Conservation (phyloP, 2,329 filamentous ascomycete species). For the Neoascochyta sp. region DNA sequence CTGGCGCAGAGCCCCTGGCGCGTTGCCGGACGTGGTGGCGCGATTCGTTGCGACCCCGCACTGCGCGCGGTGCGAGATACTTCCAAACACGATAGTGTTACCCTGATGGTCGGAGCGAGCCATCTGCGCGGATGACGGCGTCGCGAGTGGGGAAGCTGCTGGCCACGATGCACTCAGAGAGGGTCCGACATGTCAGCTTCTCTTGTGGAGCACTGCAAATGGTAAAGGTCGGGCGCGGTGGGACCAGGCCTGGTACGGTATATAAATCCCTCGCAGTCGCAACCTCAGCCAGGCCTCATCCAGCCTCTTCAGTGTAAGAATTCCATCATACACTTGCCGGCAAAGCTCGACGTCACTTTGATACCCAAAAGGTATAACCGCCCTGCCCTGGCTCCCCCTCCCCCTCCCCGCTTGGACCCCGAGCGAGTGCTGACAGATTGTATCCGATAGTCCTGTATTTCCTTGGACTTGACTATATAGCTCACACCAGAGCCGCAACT, state of each 20-base stretch:
- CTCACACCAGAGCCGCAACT: conserved; percentile 15
- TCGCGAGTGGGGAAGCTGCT: conserved; percentile 35
- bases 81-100: conserved; percentile 33
- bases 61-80: conserved; percentile 25
- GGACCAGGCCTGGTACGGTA: conserved; percentile 20
- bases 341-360: conserved; percentile 19
- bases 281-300: conserved; percentile 13
- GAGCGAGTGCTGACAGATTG: conserved; percentile 20
- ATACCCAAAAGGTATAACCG: conserved; percentile 25
- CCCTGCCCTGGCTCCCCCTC: too few relatives aligned
- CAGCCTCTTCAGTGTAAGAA: conserved; percentile 14
- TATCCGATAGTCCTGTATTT: conserved; percentile 25
- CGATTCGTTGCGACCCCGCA: conserved; percentile 39
- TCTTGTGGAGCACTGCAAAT: conserved; percentile 11
- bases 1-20: conserved; percentile 15
- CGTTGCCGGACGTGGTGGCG: conserved; percentile 17
- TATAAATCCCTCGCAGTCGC: conserved; percentile 30
- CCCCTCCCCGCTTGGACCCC: conserved; percentile 11
- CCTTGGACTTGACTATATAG: conserved; percentile 23
- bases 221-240: conserved; percentile 14
- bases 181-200: conserved; percentile 19
- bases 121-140: conserved; percentile 19
- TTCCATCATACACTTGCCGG: conserved; percentile 5
- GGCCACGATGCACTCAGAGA: conserved; percentile 16
- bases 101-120: conserved; percentile 24